Evolutionary conservation across 176 grass and related monocot species (phyloP), one percentile per base, ranked within the genome.

Genomic region (Triticum turgidum): DNA sequence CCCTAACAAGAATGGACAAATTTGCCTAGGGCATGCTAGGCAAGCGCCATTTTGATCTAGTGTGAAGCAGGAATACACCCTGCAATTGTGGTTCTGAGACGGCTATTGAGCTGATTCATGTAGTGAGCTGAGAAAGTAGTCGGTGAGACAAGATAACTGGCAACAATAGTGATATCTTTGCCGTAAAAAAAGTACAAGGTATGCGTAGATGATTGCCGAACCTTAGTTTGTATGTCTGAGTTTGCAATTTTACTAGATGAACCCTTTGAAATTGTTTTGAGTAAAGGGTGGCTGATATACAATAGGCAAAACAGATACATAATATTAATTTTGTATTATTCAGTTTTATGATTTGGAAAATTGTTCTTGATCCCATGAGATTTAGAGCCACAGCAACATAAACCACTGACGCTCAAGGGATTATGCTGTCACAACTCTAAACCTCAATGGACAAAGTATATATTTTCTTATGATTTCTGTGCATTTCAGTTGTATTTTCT

Each of bases 401-500:
- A 35, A 34, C 66, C 33, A 18, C 17, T 69, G 66, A 37, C 34
- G 33, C 34, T 69, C 8, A 69, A 69, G 66, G 33, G 66, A 21
- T 37, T 20, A 35, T 68, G 15, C 33, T 68, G 30, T 34, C 30
- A 7, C 17, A 68, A 33, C 65, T 44, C 5, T 11, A 24, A 73
- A 73, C 69, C 38, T 44, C 38, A 73, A 71, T 38, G 37, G 44
- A 73, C 70, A n/a, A 73, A 73, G n/a, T 45, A 45, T 39, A 73
- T 25, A 24, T 73, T 47, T 44, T 24, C 22, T n/a, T 61, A 70
- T 21, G 49, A 13, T 54, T 61, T 78, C 38, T 38, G 56, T 86
- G 75, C 37, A 78, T 69, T 86, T 85, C 32, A 29, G 54, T 65
- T 68, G 22, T 68, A 78, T 13, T 77, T 13, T 68, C 37, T 29